Conservation (phyloP, 371 early-diverging fungal species). For the Choanephora cucurbitarum region DNA sequence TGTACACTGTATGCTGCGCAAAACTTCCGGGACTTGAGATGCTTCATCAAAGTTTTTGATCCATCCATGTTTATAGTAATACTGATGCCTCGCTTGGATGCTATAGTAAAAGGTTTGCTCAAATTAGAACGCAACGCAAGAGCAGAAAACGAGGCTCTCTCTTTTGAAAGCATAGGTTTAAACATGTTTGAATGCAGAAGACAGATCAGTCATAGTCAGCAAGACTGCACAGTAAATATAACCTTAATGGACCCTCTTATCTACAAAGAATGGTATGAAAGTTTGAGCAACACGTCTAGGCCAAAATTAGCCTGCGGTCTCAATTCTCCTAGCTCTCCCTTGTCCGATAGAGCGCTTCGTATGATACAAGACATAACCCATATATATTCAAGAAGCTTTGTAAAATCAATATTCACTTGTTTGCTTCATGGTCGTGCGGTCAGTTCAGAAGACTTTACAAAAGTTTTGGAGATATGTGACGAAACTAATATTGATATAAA, state of each 20-base stretch:
- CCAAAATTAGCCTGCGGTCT: slow-evolving; percentile 24
- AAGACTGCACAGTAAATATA: not conserved
- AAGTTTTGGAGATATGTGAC: slow-evolving; percentile 65
- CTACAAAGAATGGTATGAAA: slow-evolving; percentile 25
- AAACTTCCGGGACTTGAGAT: slow-evolving; percentile 52
- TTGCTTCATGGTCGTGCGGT: slow-evolving; percentile 64
- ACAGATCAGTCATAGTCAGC: slow-evolving; percentile 14
- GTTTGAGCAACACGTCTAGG: slow-evolving; percentile 23
- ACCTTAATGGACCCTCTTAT: slow-evolving; percentile 11
- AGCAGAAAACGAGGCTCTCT: not conserved
- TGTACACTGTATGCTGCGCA: slow-evolving; percentile 28
- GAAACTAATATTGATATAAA: slow-evolving; percentile 72
- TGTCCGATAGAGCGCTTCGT: slow-evolving; percentile 31
- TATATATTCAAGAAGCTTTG: slow-evolving; percentile 60
- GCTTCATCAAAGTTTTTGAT: slow-evolving; percentile 70
- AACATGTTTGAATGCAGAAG: slow-evolving; percentile 61
- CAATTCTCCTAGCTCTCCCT: not conserved
- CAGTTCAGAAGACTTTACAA: slow-evolving; percentile 59
- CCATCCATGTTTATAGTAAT: slow-evolving; percentile 60
- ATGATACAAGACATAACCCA: slow-evolving; percentile 40
- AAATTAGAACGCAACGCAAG: slow-evolving; percentile 6
- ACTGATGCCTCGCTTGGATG: slow-evolving; percentile 58
- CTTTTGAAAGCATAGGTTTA: slow-evolving; percentile 23
- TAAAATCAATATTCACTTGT: slow-evolving; percentile 65
- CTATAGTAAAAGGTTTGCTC: slow-evolving; percentile 42